Evolutionary conservation across 495 filamentous ascomycete genomes (phyloP).

Genomic region (Penicillium silybi): DNA sequence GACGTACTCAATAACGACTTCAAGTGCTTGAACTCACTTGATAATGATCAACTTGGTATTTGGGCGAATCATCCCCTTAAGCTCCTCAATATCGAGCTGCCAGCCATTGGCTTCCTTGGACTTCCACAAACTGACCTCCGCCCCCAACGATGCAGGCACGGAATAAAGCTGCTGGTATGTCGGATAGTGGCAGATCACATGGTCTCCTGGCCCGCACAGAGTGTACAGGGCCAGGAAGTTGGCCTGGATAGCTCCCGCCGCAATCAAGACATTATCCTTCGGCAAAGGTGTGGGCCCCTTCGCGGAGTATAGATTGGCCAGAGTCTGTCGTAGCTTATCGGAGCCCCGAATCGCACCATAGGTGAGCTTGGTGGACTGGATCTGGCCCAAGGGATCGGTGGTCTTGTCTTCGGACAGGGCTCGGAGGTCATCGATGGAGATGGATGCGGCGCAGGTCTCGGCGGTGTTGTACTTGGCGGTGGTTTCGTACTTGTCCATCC

Average conservation of each 20-base stretch:
- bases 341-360: constrained; percentile 74
- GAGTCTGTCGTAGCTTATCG: constrained; percentile 54
- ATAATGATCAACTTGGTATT: constrained; percentile 75
- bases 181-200: constrained; percentile 85
- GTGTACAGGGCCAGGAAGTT: constrained; percentile 77
- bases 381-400: constrained; percentile 32
- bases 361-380: constrained; percentile 50
- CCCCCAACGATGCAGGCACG: constrained; percentile 72
- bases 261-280: constrained; percentile 68
- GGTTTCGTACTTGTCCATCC: constrained; percentile 84
- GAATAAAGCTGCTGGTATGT: constrained; percentile 87
- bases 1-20: neutral
- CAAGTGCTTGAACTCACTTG: constrained; percentile 40
- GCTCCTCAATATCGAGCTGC: constrained; percentile 61
- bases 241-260: constrained; percentile 76
- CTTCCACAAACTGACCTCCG: constrained; percentile 78
- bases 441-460: constrained; percentile 80
- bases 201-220: constrained; percentile 73
- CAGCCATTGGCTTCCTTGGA: constrained; percentile 62
- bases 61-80: constrained; percentile 61
- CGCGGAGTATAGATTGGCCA: constrained; percentile 63
- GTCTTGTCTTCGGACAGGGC: constrained; percentile 53
- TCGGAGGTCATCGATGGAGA: constrained; percentile 70
- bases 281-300: constrained; percentile 50
- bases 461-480: constrained; percentile 76